Conservation (phyloP, 2,329 filamentous ascomycete genomes). For the Didymella lethalis region DNA sequence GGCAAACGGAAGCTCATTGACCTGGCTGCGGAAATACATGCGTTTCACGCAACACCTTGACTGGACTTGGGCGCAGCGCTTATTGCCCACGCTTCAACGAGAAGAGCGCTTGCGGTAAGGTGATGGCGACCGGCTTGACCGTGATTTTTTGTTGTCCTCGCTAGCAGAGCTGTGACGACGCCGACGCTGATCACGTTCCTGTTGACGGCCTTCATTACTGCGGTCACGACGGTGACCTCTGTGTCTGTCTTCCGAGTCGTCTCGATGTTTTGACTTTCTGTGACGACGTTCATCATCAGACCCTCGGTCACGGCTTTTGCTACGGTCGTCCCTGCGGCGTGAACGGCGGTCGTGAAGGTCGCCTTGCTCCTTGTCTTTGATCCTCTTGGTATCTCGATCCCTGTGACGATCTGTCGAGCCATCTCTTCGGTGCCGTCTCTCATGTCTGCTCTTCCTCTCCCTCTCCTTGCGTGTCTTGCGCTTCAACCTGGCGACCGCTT, state of each 20-base stretch:
- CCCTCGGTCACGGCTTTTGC: slow-evolving; percentile 26
- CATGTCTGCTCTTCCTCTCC: slow-evolving; percentile 50
- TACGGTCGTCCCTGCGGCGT: slow-evolving; percentile 24
- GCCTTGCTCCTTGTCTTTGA: slow-evolving; percentile 32
- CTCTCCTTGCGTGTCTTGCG: slow-evolving; percentile 57
- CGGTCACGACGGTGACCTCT: slow-evolving; percentile 25
- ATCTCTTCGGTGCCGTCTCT: slow-evolving; percentile 38
- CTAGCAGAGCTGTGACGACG: slow-evolving; percentile 27
- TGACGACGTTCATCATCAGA: slow-evolving; percentile 23
- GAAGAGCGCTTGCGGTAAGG: slow-evolving; percentile 7
- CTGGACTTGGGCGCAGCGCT: neutral
- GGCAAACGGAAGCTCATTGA: neutral
- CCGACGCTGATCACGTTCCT: slow-evolving; percentile 10
- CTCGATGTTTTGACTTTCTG: slow-evolving; percentile 17
- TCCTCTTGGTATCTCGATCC: slow-evolving; percentile 30
- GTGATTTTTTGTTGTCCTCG: slow-evolving; percentile 20
- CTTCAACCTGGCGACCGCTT: slow-evolving; percentile 67
- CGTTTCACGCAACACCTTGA: neutral
- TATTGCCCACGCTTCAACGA: neutral
- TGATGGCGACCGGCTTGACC: slow-evolving; percentile 15
- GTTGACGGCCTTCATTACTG: slow-evolving; percentile 19
- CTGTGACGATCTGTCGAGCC: slow-evolving; percentile 36
- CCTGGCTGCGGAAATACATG: neutral
- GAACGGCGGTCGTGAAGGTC: slow-evolving; percentile 21
- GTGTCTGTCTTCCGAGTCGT: slow-evolving; percentile 24